Evolutionary conservation across 108 stramenopile species (phyloP).

Genomic region (Bacterosira constricta): DNA sequence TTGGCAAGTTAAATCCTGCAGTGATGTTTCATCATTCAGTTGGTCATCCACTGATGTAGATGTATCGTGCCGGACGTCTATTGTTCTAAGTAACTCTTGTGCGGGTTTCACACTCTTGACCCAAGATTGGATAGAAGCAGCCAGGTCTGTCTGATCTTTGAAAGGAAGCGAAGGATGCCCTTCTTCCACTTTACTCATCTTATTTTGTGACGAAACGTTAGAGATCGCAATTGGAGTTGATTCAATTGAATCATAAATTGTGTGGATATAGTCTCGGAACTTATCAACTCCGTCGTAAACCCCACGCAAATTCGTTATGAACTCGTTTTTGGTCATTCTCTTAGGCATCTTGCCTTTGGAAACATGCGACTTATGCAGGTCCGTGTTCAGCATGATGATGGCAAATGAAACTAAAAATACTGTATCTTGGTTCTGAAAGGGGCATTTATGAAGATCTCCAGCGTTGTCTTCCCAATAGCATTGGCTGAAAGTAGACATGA

Average conservation of each 20-base stretch:
- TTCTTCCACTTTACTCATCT: constrained; percentile 12
- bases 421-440: constrained; percentile 90
- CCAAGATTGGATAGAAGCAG: constrained; percentile 46
- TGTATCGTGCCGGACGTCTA: constrained; percentile 63
- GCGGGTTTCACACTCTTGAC: constrained; percentile 65
- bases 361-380: constrained; percentile 82
- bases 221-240: constrained; percentile 63
- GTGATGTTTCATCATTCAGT: constrained; percentile 15
- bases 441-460: constrained; percentile 72
- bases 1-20: constrained; percentile 52
- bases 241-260: constrained; percentile 83
- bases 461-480: constrained; percentile 98
- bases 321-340: constrained; percentile 91
- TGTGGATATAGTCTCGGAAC: constrained; percentile 74
- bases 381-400: constrained; percentile 98
- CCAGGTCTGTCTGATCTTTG: constrained; percentile 33
- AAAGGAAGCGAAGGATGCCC: constrained; percentile 33
- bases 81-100: constrained; percentile 77
- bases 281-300: constrained; percentile 67
- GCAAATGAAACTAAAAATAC: constrained; percentile 93
- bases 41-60: constrained; percentile 57
- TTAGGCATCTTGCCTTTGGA: constrained; percentile 54
- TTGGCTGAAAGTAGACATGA: constrained; percentile 89
- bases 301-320: constrained; percentile 86
- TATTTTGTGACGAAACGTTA: constrained; percentile 3